Evolutionary conservation across 2,329 filamentous ascomycete species (phyloP).

Genomic region (Hypoxylon sp.): DNA sequence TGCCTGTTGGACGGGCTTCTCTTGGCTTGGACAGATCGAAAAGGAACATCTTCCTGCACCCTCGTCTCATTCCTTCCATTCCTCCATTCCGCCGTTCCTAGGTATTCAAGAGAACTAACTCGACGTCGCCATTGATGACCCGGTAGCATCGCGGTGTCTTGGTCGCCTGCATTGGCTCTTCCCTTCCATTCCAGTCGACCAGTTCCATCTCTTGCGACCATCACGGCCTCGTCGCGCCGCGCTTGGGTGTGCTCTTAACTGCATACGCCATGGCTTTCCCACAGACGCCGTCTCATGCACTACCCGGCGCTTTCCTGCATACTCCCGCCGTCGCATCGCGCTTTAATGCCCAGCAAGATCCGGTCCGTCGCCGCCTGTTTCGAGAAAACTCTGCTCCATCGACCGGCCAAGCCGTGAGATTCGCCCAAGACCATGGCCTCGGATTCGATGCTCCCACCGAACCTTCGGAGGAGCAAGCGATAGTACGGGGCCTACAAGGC

Average conservation of each 20-base stretch:
- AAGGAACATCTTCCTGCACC: constrained; percentile 16
- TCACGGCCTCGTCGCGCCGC: constrained; percentile 5
- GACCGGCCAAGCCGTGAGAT: constrained; percentile 33
- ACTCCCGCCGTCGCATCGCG: constrained; percentile 74
- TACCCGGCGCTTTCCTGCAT: constrained; percentile 81
- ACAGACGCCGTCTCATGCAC: constrained; percentile 74
- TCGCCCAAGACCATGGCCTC: constrained; percentile 36
- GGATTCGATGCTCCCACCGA: constrained; percentile 38
- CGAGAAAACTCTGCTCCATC: constrained; percentile 41
- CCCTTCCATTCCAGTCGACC: constrained; percentile 38
- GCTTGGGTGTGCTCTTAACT: constrained; percentile 32
- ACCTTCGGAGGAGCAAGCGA: constrained; percentile 42
- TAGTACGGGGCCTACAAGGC: constrained; percentile 47
- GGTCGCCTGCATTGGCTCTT: constrained; percentile 46
- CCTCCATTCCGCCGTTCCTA: no score
- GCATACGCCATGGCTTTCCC: constrained; percentile 64
- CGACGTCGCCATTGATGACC: constrained; percentile 50
- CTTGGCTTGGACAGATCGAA: background rate
- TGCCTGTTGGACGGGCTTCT: constrained; percentile 3
- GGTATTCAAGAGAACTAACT: constrained; percentile 20
- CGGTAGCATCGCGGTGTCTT: constrained; percentile 47
- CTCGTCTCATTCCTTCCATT: no score
- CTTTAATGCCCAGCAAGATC: constrained; percentile 59
- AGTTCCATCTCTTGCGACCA: constrained; percentile 23
- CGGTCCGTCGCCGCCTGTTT: constrained; percentile 67